Evolutionary conservation across 768 basidiomycete species (phyloP).

Genomic region (Mycena leptocephala): DNA sequence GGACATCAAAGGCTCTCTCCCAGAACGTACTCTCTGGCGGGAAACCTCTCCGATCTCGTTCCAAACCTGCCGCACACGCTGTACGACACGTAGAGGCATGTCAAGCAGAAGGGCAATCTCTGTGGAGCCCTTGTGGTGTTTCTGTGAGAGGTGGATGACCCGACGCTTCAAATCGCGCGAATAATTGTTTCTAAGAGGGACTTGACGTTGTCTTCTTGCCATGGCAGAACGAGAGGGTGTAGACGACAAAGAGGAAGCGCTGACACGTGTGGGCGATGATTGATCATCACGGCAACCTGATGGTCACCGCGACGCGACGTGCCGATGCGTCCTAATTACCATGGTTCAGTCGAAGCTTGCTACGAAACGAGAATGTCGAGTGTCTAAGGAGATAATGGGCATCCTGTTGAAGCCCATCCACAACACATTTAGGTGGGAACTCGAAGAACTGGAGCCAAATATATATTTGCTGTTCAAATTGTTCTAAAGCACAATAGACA

Average conservation of each 20-base stretch:
- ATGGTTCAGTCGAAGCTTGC: no score
- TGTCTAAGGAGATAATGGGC: no score
- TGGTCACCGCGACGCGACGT: neutral
- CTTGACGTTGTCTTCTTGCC: neutral
- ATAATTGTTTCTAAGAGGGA: slow-evolving; percentile 34
- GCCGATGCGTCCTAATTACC: no score
- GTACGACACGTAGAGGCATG: slow-evolving; percentile 41
- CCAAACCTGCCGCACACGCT: slow-evolving; percentile 37
- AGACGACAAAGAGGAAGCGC: neutral
- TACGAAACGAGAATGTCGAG: no score
- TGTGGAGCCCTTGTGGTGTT: slow-evolving; percentile 25
- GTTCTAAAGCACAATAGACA: no score
- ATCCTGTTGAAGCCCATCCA: no score
- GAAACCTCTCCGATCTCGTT: slow-evolving; percentile 35
- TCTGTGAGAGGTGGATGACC: slow-evolving; percentile 36
- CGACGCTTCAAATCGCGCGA: slow-evolving; percentile 40
- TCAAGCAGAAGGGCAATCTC: slow-evolving; percentile 38
- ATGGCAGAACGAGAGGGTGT: neutral
- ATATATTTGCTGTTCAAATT: no score
- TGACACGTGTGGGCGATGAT: neutral
- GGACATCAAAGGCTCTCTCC: slow-evolving; percentile 31
- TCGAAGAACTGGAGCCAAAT: no score
- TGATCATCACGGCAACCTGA: neutral
- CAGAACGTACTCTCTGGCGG: slow-evolving; percentile 19
- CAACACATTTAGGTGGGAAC: no score